phyloP scores from a whole-genome alignment of 371 early-diverging fungal species.

The Mucor mucedo region DNA sequence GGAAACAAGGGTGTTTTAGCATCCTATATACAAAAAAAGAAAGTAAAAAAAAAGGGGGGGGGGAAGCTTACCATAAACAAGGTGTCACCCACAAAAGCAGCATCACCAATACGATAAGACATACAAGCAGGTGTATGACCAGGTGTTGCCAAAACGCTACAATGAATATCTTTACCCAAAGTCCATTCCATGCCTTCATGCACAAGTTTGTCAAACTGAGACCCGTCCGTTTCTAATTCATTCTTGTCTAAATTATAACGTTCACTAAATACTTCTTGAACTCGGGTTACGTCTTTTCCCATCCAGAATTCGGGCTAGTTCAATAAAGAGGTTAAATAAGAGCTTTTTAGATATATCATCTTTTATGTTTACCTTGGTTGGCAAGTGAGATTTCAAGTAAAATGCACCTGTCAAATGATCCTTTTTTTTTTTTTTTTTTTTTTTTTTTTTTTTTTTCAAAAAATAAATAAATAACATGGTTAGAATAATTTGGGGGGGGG shows the following conservation, averaged over 20 bases:
- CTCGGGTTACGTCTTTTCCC: conserved; percentile 42
- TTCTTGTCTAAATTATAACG: conserved; percentile 35
- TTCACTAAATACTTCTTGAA: conserved; percentile 45
- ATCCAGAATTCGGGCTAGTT: conserved; percentile 47
- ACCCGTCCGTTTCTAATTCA: conserved; percentile 34
- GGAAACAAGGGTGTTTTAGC: background rate
- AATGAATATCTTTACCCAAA: conserved; percentile 47
- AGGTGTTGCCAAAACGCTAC: conserved; percentile 43
- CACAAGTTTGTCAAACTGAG: conserved; percentile 44
- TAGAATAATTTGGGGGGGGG: no score
- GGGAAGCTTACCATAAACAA: conserved; percentile 50
- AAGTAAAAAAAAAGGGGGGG: no score
- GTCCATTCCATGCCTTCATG: conserved; percentile 37
- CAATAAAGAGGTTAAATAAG: no score
- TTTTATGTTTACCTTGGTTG: conserved; percentile 29
- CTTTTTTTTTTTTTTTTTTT: conserved; percentile 16
- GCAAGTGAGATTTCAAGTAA: conserved; percentile 37
- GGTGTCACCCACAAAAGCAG: conserved; percentile 55
- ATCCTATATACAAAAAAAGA: conserved; percentile 4
- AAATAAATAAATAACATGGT: background rate
- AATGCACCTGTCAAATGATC: conserved; percentile 52
- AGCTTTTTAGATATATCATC: no score
- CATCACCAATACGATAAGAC: conserved; percentile 52
- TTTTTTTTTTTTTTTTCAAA: no score
- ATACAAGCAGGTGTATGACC: conserved; percentile 58